phyloP scores from a whole-genome alignment of 2,329 filamentous ascomycete genomes.

The Pseudogymnoascus sp. region DNA sequence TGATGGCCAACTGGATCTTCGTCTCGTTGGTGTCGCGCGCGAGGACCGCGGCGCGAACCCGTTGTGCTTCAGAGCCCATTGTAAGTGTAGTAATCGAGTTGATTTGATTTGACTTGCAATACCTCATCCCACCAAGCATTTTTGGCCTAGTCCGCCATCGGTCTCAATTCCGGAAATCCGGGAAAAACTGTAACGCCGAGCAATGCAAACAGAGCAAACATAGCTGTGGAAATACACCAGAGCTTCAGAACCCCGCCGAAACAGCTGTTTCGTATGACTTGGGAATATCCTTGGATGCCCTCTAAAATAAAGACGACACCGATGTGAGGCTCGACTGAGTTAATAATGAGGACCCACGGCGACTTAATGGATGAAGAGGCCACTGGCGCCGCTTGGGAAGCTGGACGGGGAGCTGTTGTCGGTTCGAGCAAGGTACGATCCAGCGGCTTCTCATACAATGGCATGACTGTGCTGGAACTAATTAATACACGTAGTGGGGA shows the following conservation, averaged over 20 bases:
- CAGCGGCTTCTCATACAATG: neutral
- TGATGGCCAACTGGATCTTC: slow-evolving; percentile 86
- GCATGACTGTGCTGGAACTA: slow-evolving; percentile 11
- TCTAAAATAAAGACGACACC: neutral
- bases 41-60: slow-evolving; percentile 46
- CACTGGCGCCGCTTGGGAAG: slow-evolving; percentile 62
- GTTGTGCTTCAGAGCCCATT: slow-evolving; percentile 2
- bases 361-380: slow-evolving; percentile 58
- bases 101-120: slow-evolving; percentile 1
- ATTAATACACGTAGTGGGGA: slow-evolving; percentile 48
- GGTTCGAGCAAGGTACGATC: slow-evolving; percentile 55
- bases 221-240: neutral
- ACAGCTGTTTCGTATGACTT: slow-evolving; percentile 4
- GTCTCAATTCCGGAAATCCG: neutral
- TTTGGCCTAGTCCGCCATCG: slow-evolving; percentile 1
- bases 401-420: slow-evolving; percentile 54
- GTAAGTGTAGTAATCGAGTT: neutral
- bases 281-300: neutral
- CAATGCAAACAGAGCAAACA: slow-evolving; percentile 8
- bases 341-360: slow-evolving; percentile 44
- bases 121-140: slow-evolving; percentile 4
- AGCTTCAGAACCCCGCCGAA: neutral
- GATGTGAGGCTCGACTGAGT: neutral
- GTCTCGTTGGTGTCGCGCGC: slow-evolving; percentile 96
- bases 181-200: neutral